phyloP scores from a whole-genome alignment of 1,284 basidiomycete species.

The Leccinum fuscescens region DNA sequence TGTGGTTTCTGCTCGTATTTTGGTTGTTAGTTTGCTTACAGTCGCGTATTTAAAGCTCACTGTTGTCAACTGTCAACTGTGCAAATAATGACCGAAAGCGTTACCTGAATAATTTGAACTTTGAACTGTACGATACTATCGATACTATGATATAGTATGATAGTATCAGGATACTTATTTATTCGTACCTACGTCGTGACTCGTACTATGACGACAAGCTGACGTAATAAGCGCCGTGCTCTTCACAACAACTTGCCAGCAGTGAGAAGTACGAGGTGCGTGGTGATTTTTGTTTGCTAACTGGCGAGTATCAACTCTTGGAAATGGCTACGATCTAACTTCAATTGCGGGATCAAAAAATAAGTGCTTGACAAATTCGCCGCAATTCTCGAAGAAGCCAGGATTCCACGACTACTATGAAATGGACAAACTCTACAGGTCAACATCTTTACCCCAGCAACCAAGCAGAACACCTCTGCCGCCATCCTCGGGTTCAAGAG shows the following conservation, averaged over 20 bases:
- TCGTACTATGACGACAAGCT: too few species aligned
- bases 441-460: constrained; percentile 74
- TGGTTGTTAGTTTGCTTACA: background rate
- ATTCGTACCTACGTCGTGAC: too few species aligned
- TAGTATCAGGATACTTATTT: too few species aligned
- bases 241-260: too few species aligned
- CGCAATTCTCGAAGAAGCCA: constrained; percentile 77
- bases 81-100: constrained; percentile 40
- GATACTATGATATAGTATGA: too few species aligned
- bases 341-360: constrained; percentile 89
- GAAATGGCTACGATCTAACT: constrained; percentile 96
- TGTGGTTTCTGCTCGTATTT: constrained; percentile 32
- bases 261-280: too few species aligned
- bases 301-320: constrained; percentile 63
- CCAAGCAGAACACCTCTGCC: constrained; percentile 76
- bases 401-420: constrained; percentile 68
- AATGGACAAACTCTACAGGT: constrained; percentile 70
- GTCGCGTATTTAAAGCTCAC: constrained; percentile 8
- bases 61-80: constrained; percentile 8
- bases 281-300: too few species aligned
- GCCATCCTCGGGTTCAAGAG: constrained; percentile 83
- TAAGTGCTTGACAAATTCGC: constrained; percentile 92
- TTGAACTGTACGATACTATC: too few species aligned
- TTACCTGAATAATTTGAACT: constrained; percentile 24
- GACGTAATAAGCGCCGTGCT: too few species aligned